Evolutionary conservation across 225 moss, liverwort and hornwort genomes (phyloP).

Genomic region (Polytrichum formosum): DNA sequence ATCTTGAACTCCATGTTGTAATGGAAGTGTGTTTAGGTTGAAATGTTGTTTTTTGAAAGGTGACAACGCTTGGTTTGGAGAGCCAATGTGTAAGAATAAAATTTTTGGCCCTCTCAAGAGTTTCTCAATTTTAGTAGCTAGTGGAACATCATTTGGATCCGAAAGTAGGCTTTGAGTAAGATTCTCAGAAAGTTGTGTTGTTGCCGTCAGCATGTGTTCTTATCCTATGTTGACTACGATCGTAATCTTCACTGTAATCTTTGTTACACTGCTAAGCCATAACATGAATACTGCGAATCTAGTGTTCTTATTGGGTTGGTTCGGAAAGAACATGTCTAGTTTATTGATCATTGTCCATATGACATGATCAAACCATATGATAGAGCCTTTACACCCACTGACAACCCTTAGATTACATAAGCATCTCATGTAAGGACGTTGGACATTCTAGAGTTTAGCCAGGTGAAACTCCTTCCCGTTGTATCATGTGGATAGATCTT

Average conservation of each 20-base stretch:
- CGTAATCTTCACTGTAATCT: background rate
- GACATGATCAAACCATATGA: background rate
- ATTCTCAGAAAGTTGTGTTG: no score
- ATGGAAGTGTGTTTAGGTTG: background rate
- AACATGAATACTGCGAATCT: background rate
- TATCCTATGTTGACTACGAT: no score
- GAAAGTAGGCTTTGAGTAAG: no score
- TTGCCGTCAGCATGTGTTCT: no score
- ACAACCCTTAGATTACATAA: background rate
- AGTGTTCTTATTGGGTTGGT: background rate
- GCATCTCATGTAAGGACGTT: background rate
- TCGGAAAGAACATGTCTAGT: background rate
- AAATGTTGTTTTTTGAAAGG: background rate
- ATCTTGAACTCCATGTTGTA: no score
- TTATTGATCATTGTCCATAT: background rate
- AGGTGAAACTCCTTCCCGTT: background rate
- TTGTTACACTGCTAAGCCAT: background rate
- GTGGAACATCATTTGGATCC: no score
- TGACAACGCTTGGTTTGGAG: background rate
- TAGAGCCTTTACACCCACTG: background rate
- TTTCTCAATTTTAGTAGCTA: background rate
- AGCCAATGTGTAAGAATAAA: background rate
- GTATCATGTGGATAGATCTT: background rate
- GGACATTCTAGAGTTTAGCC: background rate
- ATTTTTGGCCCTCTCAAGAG: background rate